These are phyloP conservation scores for Chiua virens DNA, from an alignment of 768 basidiomycete species.

Conservation along the genomic window DNA sequence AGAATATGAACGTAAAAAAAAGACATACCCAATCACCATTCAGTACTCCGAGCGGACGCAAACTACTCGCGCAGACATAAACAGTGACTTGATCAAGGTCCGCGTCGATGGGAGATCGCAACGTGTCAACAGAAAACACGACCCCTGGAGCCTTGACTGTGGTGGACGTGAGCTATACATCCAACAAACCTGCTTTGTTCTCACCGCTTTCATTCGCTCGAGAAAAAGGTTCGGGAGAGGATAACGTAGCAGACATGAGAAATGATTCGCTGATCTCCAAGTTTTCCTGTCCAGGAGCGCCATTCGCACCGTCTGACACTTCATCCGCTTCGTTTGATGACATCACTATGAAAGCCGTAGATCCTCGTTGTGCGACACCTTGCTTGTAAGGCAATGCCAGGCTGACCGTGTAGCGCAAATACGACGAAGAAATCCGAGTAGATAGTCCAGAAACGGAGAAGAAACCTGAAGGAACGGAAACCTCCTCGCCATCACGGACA, in stretches of 20 bases:
- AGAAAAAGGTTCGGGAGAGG: conserved; percentile 15
- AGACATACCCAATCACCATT: conserved; percentile 75
- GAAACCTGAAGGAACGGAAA: conserved; percentile 28
- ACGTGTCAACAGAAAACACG: conserved; percentile 30
- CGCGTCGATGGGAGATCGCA: conserved; percentile 34
- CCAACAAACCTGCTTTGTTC: neutral
- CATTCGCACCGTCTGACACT: conserved; percentile 3
- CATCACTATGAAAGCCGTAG: conserved; percentile 56
- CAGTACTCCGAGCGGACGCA: conserved; percentile 64
- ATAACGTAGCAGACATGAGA: conserved; percentile 52
- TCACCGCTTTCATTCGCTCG: conserved; percentile 8
- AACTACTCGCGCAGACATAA: conserved; percentile 61
- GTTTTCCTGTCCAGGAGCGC: conserved; percentile 32
- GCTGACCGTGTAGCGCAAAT: conserved; percentile 48
- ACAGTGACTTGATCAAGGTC: conserved; percentile 53
- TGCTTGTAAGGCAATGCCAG: conserved; percentile 74
- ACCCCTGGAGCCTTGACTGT: conserved; percentile 5
- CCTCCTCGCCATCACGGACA: conserved; percentile 50
- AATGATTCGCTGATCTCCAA: conserved; percentile 77
- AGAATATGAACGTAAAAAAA: neutral
- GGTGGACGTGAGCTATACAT: neutral
- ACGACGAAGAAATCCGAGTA: conserved; percentile 8
- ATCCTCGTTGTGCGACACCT: conserved; percentile 50
- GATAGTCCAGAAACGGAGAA: conserved; percentile 17
- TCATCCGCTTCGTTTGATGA: conserved; percentile 23